Base-by-base conservation (phyloP, 1,139 yeast genomes). In the Yamadazyma diospyri region DNA sequence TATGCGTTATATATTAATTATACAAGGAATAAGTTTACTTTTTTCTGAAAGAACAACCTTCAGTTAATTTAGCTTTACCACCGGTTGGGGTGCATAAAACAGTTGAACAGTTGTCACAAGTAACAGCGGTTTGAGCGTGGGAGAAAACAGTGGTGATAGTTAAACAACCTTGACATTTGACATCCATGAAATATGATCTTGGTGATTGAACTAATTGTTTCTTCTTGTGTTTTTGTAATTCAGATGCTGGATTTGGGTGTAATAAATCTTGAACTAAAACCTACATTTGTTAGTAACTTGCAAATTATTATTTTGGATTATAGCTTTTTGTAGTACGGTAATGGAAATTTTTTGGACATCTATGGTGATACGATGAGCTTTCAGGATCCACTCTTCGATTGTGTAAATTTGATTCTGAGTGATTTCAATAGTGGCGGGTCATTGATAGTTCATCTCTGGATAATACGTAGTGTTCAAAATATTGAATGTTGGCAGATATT, bases 11-110 rank as follows among this genome's bases (percentile, higher is more conserved):
- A 27, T 32, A 31, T 36, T 35, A 37, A 39, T 36, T 39, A 34
- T 39, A 36, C 42, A 40, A 39, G 44, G 39, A 29, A 47, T 47
- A 81, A 29, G 30, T 33, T 23, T 88, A 92, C 85, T 92, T 92
- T 78, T 87, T 87, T 84, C 98, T 88, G 94, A 87, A 92, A 61
- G 98, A 94, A 67, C 94, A 85, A 69, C 98, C 99, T 78, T 92
- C 98, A 59, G 97, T 87, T 71, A 92, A 83, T 76, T 86, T 88
- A 64, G 97, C 97, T 81, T 92, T 94, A 81, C 99, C 99, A 81
- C 99, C 99, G 53, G 97, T 87, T 66, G 99, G 99, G 67, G 94
- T 85, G 76, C 97, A 89, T 64, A 92, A 85, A 51, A 94, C 97
- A 55, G 97, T 89, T 57, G 97, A 85, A 76, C 99, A 92, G 50